Evolutionary conservation across 2,329 filamentous ascomycete genomes (phyloP).

Genomic region (Xylariaceae sp.): DNA sequence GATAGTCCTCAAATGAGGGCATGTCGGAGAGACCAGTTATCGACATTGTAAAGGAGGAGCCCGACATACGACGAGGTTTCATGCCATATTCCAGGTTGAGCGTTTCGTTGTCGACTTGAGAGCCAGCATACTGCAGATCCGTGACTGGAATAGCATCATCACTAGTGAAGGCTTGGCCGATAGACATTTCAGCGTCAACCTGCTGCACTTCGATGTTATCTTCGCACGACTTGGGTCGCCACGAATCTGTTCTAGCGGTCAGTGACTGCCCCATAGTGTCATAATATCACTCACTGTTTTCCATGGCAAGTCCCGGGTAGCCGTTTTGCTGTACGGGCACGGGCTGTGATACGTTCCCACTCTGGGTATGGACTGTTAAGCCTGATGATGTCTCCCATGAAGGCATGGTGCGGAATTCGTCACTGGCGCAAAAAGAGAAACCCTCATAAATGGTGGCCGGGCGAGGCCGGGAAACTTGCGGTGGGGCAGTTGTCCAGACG

Average conservation of each 20-base stretch:
- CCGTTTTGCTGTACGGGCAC: conserved; percentile 56
- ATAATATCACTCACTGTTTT: conserved; percentile 41
- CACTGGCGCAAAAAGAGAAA: conserved; percentile 54
- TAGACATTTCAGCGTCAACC: conserved; percentile 53
- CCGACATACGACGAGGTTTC: conserved; percentile 60
- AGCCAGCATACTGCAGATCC: conserved; percentile 50
- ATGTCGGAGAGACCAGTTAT: conserved; percentile 62
- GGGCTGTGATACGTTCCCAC: conserved; percentile 48
- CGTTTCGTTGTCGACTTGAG: conserved; percentile 46
- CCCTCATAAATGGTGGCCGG: conserved; percentile 58
- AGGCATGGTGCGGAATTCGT: conserved; percentile 47
- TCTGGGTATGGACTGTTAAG: conserved; percentile 47
- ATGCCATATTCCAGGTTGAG: conserved; percentile 48
- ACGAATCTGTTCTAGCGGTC: conserved; percentile 36
- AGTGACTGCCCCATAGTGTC: conserved; percentile 18
- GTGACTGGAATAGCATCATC: conserved; percentile 60
- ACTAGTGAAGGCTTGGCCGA: conserved; percentile 57
- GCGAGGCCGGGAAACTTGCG: conserved; percentile 47
- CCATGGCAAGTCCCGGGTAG: conserved; percentile 46
- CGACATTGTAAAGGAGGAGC: conserved; percentile 69
- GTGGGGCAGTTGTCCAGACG: conserved; percentile 52
- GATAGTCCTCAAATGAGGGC: conserved; percentile 66
- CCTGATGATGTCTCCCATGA: conserved; percentile 53
- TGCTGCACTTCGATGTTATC: conserved; percentile 51
- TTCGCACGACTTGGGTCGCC: conserved; percentile 53